Percentiles rank a stretch among this genome's conserved stretches.
Conservation (phyloP, 208 protist genomes). For the Wallacemonas sp. region DNA sequence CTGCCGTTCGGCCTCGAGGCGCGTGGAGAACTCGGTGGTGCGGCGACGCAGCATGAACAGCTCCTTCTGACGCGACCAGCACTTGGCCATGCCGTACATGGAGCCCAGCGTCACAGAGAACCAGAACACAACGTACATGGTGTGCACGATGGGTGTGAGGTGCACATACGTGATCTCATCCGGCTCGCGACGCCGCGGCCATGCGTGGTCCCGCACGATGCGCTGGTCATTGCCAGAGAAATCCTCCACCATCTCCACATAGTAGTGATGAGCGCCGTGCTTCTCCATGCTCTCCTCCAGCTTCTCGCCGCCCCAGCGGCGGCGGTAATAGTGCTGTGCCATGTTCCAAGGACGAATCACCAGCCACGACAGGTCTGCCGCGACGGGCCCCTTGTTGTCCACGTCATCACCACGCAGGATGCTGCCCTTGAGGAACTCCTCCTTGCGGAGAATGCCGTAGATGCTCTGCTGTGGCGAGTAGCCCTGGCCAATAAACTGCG, state of each 20-base stretch:
- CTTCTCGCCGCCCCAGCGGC: slow-evolving; percentile 47
- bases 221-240: slow-evolving; percentile 88
- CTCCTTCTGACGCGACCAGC: slow-evolving; percentile 71
- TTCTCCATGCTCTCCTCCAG: slow-evolving; percentile 25
- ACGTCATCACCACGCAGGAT: slow-evolving; percentile 50
- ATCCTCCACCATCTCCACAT: slow-evolving; percentile 86
- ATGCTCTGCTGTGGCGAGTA: slow-evolving; percentile 36
- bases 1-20: slow-evolving; percentile 59
- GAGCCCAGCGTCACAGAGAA: slow-evolving; percentile 73
- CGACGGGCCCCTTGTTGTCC: slow-evolving; percentile 70
- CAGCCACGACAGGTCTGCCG: slow-evolving; percentile 74
- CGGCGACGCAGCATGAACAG: slow-evolving; percentile 64
- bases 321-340: slow-evolving; percentile 62
- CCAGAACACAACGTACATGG: slow-evolving; percentile 89
- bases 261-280: slow-evolving; percentile 79
- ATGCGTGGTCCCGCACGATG: slow-evolving; percentile 71
- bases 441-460: slow-evolving; percentile 66
- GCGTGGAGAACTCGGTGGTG: slow-evolving; percentile 38
- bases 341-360: slow-evolving; percentile 82
- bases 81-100: slow-evolving; percentile 75
- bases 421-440: slow-evolving; percentile 69
- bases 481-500: slow-evolving; percentile 85
- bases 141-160: slow-evolving; percentile 80
- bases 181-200: slow-evolving; percentile 66
- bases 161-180: slow-evolving; percentile 87